Evolutionary conservation across 306 rosid species (phyloP).

Genomic region (Ammopiptanthus mongolicus): DNA sequence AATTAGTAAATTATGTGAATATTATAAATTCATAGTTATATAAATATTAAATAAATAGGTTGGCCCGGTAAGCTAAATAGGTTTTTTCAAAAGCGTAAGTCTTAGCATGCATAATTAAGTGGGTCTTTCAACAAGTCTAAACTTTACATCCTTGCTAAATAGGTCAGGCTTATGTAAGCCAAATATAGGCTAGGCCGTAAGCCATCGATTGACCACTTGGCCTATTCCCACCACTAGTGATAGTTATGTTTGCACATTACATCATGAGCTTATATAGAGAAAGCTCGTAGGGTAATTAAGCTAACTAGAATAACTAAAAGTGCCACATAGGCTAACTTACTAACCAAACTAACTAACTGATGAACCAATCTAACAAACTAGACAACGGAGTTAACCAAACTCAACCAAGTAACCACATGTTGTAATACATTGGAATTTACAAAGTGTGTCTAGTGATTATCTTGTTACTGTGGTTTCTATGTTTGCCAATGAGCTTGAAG

Average conservation of each 20-base stretch:
- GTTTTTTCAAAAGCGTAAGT: too few species aligned
- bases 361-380: not conserved
- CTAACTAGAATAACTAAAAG: not conserved
- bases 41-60: too few species aligned
- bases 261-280: not conserved
- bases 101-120: too few species aligned
- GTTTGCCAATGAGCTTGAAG: not conserved
- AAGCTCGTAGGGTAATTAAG: not conserved
- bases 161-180: too few species aligned
- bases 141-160: too few species aligned
- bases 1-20: too few species aligned
- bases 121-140: too few species aligned
- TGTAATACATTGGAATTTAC: not conserved
- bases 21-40: too few species aligned
- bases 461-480: not conserved
- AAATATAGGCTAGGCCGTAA: too few species aligned
- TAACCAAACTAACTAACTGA: not conserved
- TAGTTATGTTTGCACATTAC: not conserved
- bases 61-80: too few species aligned
- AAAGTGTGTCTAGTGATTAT: not conserved
- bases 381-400: not conserved
- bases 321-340: not conserved
- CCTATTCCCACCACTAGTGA: too few species aligned
- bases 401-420: not conserved
- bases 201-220: too few species aligned